A percentile compares a stretch with the other conserved stretches of the same genome.
Conservation (phyloP, 345 rosid genomes). For the Acer negundo region DNA sequence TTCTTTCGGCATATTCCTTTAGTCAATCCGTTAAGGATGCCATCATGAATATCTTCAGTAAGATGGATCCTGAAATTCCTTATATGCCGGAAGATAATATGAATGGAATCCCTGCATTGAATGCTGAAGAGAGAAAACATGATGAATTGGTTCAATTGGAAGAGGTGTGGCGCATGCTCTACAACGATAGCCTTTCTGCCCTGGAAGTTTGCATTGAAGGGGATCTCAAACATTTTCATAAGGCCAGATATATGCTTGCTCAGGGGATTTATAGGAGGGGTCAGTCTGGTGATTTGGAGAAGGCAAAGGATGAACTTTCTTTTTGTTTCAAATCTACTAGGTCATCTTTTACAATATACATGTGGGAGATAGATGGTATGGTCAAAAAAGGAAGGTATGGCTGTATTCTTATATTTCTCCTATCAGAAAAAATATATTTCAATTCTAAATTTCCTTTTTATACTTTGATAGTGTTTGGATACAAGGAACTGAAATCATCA, state of each 20-base stretch:
- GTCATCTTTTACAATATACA: slow-evolving; percentile 89
- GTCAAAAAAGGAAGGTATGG: slow-evolving; percentile 89
- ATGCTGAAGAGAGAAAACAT: slow-evolving; percentile 36
- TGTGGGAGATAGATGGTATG: slow-evolving; percentile 99
- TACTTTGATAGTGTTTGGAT: neutral
- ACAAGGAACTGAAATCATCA: neutral
- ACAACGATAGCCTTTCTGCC: slow-evolving; percentile 85
- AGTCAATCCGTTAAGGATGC: slow-evolving; percentile 63
- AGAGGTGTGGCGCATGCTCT: slow-evolving; percentile 79
- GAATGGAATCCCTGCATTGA: slow-evolving; percentile 42
- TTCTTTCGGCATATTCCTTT: slow-evolving; percentile 61
- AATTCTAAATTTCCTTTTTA: neutral
- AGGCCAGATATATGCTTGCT: slow-evolving; percentile 96
- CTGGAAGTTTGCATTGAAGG: slow-evolving; percentile 88
- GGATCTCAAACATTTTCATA: slow-evolving; percentile 97
- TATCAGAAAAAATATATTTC: neutral
- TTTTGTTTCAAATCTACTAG: slow-evolving; percentile 94
- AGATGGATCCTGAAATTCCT: slow-evolving; percentile 47
- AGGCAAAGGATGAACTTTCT: slow-evolving; percentile 90
- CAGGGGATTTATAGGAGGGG: slow-evolving; percentile 82
- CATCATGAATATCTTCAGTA: slow-evolving; percentile 44
- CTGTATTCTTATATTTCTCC: neutral
- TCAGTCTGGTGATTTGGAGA: slow-evolving; percentile 72
- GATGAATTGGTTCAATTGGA: slow-evolving; percentile 59
- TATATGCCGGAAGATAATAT: slow-evolving; percentile 37